Evolutionary conservation across 169 alveolate species (phyloP), one percentile per base, ranked within the genome.

Genomic region (Plasmodium ovale): DNA sequence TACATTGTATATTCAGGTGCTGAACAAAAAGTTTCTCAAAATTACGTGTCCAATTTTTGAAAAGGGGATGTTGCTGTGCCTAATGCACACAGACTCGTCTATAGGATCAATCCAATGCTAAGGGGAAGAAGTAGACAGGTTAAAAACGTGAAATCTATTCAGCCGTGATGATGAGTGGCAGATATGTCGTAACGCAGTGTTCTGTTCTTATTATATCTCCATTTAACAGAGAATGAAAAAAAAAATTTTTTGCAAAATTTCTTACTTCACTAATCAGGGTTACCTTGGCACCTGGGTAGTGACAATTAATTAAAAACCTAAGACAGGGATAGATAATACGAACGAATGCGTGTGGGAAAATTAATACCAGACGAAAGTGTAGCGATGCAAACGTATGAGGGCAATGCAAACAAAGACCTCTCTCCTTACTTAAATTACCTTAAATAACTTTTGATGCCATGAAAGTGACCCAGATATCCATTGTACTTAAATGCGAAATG

Each of bases 401-500:
- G n/a, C 3, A 3, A 31, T 35, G 31, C 3, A 67, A 47, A 31
- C 23, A 31, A 33, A 33, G 19, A 67, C 3, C 33, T 4, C 35
- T 29, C 12, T 0, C 59, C 10, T n/a, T n/a, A n/a, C n/a, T n/a
- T n/a, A n/a, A n/a, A 21, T 42, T 73, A 79, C 89, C 82, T 79
- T 33, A 79, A 51, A 51, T 79, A 79, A 42, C 35, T 79, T 49
- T 79, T 79, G 31, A 79, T 47, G 10, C 89, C 89, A 39, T 79
- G 82, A 31, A 79, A 79, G 44, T 79, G 84, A 64, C 71, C 7
- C 12, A 79, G 27, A 79, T 87, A 92, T 23, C 94, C 94, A 58
- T 91, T 70, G 35, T 91, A 91, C 58, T 77, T 73, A 69, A 91
- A 91, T 44, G 94, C 89, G 25, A 91, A 91, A 59, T 77, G 87